These are phyloP conservation scores for Pinus taeda DNA, from an alignment of 75 land plant species.

Conservation along the genomic window DNA sequence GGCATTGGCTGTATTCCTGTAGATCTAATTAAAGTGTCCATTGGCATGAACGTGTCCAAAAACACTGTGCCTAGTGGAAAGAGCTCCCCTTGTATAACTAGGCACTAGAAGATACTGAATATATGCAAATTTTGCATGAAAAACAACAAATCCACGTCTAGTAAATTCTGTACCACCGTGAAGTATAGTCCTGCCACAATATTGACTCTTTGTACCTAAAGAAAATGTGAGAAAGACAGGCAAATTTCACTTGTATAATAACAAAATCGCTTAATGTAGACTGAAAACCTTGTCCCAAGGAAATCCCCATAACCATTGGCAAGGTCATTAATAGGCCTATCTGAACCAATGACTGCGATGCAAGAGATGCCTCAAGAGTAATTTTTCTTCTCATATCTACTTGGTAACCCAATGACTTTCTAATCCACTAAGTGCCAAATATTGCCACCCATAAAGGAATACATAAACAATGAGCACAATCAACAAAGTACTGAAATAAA, in stretches of 20 bases:
- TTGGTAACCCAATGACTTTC: too few species aligned
- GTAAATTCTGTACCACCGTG: constrained; percentile 21
- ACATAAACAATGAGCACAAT: constrained; percentile 81
- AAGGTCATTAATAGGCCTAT: constrained; percentile 58
- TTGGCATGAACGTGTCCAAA: constrained; percentile 50
- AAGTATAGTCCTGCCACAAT: constrained; percentile 89
- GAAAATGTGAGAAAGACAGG: constrained; percentile 95
- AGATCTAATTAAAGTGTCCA: constrained; percentile 49
- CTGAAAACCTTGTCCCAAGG: constrained; percentile 60
- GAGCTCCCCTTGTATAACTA: too few species aligned
- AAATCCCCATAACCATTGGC: constrained; percentile 72
- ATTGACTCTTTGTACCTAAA: constrained; percentile 88
- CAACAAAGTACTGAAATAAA: constrained; percentile 84
- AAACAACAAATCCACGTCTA: too few species aligned
- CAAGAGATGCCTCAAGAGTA: constrained; percentile 60
- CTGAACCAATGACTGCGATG: constrained; percentile 62
- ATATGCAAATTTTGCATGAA: too few species aligned
- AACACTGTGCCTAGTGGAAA: constrained; percentile 17
- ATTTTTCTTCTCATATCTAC: too few species aligned
- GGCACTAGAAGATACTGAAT: too few species aligned
- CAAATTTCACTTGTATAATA: constrained; percentile 86
- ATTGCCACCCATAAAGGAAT: constrained; percentile 82
- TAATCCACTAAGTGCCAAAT: too few species aligned
- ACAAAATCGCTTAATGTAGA: constrained; percentile 63
- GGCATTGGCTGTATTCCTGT: constrained; percentile 29